Base-by-base conservation (phyloP, 2,329 filamentous ascomycete genomes). In the Ophiocordyceps camponoti-floridani region DNA sequence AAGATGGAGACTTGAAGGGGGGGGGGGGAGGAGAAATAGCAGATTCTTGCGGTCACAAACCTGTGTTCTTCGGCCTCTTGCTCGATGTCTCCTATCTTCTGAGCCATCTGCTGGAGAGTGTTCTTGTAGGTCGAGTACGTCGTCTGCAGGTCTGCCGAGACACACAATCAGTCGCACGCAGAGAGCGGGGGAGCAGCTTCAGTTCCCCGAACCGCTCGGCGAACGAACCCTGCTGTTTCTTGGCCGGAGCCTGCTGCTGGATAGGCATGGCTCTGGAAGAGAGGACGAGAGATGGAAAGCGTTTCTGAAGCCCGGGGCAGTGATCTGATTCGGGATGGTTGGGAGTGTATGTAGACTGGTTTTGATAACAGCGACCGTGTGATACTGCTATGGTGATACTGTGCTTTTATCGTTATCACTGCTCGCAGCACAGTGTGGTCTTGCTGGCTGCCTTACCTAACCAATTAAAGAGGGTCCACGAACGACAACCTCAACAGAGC, bases 51-150 rank as follows among this genome's bases (percentile, higher is more conserved):
- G 12, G 40, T 13, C 14, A 26, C 45, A 23, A 28, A 96, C 91
- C 94, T 96, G 71, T 98, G 91, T 62, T 98, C 91, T 63, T 98
- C 91, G 18, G 84, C 81, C 62, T 96, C 91, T 61, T 94, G 86
- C 67, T 98, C 91, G 46, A 98, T 88, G 58, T 96, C 88, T 38
- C 91, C 91, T 54, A 98, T 95, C 63, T 94, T 96, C 58, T 87
- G 82, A 28, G 91, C 91, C 56, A 98, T 79, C 58, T 91, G 84
- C 64, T 96, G 89, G 47, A 98, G 75, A 4, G 72, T 79, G 53
- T 75, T 79, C 60, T 82, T 83, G 65, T 77, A 89, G 63, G 79
- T 85, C 52, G 75, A 75, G 61, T 91, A 91, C 54, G 84, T 82
- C 43, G 72, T 66, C 64, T 91, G 84, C 52, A 91, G 75, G 59